A percentile compares a stretch with the other conserved stretches of the same genome.
Evolutionary conservation across 768 basidiomycete genomes (phyloP).

Genomic region (Auricularia heimuer): DNA sequence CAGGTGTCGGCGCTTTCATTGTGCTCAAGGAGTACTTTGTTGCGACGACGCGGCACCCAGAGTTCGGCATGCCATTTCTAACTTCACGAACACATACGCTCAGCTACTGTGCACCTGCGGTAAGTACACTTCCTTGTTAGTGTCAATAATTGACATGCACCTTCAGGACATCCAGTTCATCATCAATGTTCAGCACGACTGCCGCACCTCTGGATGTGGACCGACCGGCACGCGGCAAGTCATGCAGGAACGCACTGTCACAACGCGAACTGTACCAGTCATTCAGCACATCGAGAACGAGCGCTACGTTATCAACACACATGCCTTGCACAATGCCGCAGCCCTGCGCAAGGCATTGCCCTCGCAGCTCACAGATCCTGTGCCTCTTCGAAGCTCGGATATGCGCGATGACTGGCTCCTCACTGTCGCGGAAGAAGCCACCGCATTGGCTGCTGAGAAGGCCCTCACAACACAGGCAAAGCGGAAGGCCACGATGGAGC

Average conservation of each 20-base stretch:
- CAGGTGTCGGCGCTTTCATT: slow-evolving; percentile 1
- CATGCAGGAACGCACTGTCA: slow-evolving; percentile 16
- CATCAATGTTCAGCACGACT: slow-evolving; percentile 20
- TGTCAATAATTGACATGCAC: neutral
- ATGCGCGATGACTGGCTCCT: neutral
- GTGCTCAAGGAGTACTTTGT: slow-evolving; percentile 7
- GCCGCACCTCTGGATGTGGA: slow-evolving; percentile 10
- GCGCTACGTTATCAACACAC: slow-evolving; percentile 19
- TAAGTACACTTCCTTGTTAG: neutral
- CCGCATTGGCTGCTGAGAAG: neutral
- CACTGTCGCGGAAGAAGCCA: neutral
- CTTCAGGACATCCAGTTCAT: slow-evolving; percentile 13
- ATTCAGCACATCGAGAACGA: slow-evolving; percentile 13
- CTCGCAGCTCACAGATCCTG: slow-evolving; percentile 13
- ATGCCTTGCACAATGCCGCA: slow-evolving; percentile 24
- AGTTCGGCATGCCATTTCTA: slow-evolving; percentile 10
- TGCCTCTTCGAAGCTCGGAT: slow-evolving; percentile 2
- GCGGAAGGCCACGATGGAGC: neutral
- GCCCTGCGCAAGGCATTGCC: slow-evolving; percentile 16
- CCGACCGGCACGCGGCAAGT: slow-evolving; percentile 4
- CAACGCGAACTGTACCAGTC: slow-evolving; percentile 7
- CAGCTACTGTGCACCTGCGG: neutral
- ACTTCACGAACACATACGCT: neutral
- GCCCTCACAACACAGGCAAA: neutral
- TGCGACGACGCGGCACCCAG: slow-evolving; percentile 1